phyloP scores from a whole-genome alignment of 2,329 filamentous ascomycete species.

The Alternaria hordeiaustralica region DNA sequence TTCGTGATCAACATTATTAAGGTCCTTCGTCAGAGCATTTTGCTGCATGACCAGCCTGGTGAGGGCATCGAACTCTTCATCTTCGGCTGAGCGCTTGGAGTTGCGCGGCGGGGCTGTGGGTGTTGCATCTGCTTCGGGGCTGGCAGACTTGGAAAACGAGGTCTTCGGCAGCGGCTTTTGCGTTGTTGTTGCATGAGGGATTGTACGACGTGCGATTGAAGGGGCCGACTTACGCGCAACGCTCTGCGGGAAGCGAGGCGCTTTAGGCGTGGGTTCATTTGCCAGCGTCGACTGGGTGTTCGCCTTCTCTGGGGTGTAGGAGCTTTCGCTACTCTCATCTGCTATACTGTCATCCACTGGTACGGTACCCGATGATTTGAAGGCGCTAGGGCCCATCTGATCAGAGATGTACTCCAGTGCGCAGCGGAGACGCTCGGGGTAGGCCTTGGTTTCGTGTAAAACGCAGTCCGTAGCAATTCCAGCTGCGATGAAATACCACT shows the following conservation, averaged over 20 bases:
- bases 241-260: background rate
- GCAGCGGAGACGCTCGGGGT: constrained; percentile 8
- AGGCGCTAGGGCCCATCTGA: constrained; percentile 13
- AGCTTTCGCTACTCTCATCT: background rate
- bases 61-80: constrained; percentile 12
- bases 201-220: background rate
- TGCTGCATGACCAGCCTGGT: constrained; percentile 6
- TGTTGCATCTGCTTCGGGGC: background rate
- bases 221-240: constrained; percentile 2
- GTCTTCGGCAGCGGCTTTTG: background rate
- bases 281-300: constrained; percentile 4
- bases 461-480: constrained; percentile 17
- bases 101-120: background rate
- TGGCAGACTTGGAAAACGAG: background rate
- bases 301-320: background rate
- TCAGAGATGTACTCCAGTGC: constrained; percentile 12
- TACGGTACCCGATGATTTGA: background rate
- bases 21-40: constrained; percentile 9
- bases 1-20: constrained; percentile 11
- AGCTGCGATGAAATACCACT: constrained; percentile 20
- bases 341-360: background rate
- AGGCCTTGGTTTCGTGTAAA: constrained; percentile 16
- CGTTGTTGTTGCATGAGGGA: background rate
- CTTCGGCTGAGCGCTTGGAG: constrained; percentile 17
- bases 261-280: background rate